phyloP scores from a whole-genome alignment of 345 rosid species.

The Eucalyptus marginata region DNA sequence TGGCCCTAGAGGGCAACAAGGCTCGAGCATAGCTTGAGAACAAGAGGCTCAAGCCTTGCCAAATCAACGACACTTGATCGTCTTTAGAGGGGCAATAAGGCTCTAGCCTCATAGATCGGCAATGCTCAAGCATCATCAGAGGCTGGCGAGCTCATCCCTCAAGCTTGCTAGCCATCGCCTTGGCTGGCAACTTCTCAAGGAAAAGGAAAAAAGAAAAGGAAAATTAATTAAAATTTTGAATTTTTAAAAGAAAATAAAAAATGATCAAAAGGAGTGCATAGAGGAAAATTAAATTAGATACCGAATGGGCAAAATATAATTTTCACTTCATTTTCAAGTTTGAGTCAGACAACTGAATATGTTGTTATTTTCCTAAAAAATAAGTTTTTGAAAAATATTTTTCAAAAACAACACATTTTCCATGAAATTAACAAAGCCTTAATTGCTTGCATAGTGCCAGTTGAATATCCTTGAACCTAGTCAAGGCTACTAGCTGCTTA shows the following conservation, averaged over 20 bases:
- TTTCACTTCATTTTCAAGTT: too few relatives aligned
- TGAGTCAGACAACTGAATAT: fast-evolving
- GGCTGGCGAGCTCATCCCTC: not conserved
- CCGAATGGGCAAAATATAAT: too few relatives aligned
- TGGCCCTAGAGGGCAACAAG: fast-evolving
- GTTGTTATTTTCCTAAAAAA: not conserved
- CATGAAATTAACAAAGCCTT: not conserved
- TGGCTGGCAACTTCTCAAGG: not conserved
- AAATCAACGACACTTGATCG: fast-evolving
- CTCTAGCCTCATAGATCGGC: too few relatives aligned
- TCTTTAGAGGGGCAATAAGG: too few relatives aligned
- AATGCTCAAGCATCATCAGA: not conserved
- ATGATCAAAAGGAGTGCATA: not conserved
- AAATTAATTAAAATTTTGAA: too few relatives aligned
- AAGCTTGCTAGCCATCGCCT: not conserved
- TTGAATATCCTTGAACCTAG: not conserved
- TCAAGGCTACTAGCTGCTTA: not conserved
- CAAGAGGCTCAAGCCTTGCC: too few relatives aligned
- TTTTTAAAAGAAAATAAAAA: too few relatives aligned
- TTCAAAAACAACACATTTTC: fast-evolving
- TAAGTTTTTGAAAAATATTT: too few relatives aligned
- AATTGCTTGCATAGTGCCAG: not conserved
- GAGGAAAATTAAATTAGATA: not conserved
- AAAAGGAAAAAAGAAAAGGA: too few relatives aligned
- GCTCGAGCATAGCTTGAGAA: too few relatives aligned